Conservation (phyloP, 2,329 filamentous ascomycete genomes). For the Colletotrichum sansevieriae region DNA sequence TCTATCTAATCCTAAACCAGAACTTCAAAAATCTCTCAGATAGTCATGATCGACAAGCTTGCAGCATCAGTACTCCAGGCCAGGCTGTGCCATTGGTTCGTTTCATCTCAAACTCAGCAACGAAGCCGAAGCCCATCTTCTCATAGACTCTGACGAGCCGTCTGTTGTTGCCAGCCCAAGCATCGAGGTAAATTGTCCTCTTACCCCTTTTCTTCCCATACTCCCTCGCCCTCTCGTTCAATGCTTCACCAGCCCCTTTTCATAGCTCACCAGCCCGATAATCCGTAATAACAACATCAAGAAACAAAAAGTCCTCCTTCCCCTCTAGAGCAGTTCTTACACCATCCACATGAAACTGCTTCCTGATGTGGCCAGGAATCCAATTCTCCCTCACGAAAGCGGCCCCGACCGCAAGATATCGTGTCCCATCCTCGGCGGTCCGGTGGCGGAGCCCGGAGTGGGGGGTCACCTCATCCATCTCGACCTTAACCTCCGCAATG, state of each 20-base stretch:
- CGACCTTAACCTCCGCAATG: constrained; percentile 46
- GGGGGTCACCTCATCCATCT: constrained; percentile 6
- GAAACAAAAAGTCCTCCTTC: constrained; percentile 33
- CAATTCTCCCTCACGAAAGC: constrained; percentile 30
- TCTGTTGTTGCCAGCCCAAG: constrained; percentile 46
- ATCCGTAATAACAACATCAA: constrained; percentile 43
- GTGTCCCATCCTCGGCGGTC: constrained; percentile 4
- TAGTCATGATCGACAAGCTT: fast-evolving
- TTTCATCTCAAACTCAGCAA: constrained; percentile 1
- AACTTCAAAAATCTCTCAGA: too few species aligned
- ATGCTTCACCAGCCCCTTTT: constrained; percentile 32
- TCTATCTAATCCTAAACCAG: too few species aligned
- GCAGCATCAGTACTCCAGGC: background rate
- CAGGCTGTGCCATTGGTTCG: background rate
- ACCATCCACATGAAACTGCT: constrained; percentile 2
- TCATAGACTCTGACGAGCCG: constrained; percentile 42
- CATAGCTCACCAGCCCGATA: constrained; percentile 25
- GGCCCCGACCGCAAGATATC: constrained; percentile 27
- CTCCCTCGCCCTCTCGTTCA: constrained; percentile 38
- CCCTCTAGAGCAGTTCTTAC: constrained; percentile 24
- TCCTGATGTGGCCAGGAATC: constrained; percentile 37
- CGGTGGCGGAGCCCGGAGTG: constrained; percentile 15
- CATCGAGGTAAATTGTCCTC: constrained; percentile 46
- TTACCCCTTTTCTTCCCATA: constrained; percentile 33
- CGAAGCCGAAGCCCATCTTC: background rate